Base-by-base conservation (phyloP, 495 filamentous ascomycete genomes). In the Podospora anserina region DNA sequence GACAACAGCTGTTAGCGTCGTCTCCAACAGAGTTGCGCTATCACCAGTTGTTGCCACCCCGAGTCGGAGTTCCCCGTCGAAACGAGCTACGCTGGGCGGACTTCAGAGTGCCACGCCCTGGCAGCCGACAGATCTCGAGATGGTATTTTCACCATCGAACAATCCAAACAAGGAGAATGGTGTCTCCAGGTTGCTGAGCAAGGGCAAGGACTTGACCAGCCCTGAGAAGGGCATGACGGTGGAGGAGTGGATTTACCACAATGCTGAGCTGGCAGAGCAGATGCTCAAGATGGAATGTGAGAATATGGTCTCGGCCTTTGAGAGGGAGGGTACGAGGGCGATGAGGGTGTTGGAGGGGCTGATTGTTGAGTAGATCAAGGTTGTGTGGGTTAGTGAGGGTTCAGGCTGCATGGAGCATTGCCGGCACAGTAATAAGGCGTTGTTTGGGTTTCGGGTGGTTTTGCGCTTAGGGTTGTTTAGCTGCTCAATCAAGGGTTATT, bases 191-290 rank as follows among this genome's bases (percentile, higher is more conserved):
- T 79, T 82, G 32, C 80, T 85, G 49, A 75, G 74, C 9, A 86
- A 84, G 68, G 83, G 81, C 15, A 73, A 67, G 28, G 84, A 84
- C n/a, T 77, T 99, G 69, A 89, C 87, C 1, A 90, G 83, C 69
- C 88, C 88, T 0, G 94, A 97, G 81, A 92, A 90, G 82, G 86
- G 85, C 54, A 94, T 99, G 92, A 92, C 88, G 0, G 92, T 98
- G 2, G 91, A 96, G 76, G 89, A 97, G 78, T 99, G 95, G 95
- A 89, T 99, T 58, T 80, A 84, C 64, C 87, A 86, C 80, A 94
- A 93, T 74, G 94, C 94, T 4, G 85, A 85, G 71, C 81, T 87
- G 69, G 92, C 89, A 1, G 93, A 97, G 80, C 87, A 90, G 74
- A 88, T 87, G 74, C 77, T 98, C 66, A 90, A 88, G 71, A 76